Conservation (phyloP, 177 flowering plant species). For the Vitis hybrid region DNA sequence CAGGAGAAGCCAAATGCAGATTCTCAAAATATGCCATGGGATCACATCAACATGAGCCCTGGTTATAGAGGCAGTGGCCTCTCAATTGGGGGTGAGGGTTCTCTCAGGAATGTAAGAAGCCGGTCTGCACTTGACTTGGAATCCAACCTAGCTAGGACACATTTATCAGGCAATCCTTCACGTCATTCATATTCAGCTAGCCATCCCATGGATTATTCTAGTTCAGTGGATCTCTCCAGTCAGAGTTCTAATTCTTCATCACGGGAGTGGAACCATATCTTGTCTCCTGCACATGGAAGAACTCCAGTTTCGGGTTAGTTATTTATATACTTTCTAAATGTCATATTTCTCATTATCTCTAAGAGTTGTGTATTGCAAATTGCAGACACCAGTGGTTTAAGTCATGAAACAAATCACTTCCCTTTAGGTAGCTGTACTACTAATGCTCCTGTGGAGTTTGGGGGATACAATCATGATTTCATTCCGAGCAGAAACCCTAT, state of each 20-base stretch:
- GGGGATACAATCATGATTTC: slow-evolving; percentile 33
- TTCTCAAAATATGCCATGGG: slow-evolving; percentile 46
- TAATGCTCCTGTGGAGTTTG: slow-evolving; percentile 27
- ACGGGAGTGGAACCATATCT: slow-evolving; percentile 38
- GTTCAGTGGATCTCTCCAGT: slow-evolving; percentile 24
- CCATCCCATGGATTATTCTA: slow-evolving; percentile 31
- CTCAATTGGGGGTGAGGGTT: slow-evolving; percentile 43
- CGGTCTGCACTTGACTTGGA: slow-evolving; percentile 49
- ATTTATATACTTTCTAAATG: neutral
- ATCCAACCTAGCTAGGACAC: slow-evolving; percentile 35
- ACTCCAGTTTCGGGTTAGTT: slow-evolving; percentile 37
- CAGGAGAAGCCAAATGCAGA: slow-evolving; percentile 43
- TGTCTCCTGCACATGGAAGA: slow-evolving; percentile 38
- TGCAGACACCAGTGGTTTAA: slow-evolving; percentile 37
- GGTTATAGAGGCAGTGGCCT: slow-evolving; percentile 36
- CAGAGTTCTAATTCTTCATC: slow-evolving; percentile 26
- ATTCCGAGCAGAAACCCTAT: slow-evolving; percentile 28
- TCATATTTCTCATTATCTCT: neutral
- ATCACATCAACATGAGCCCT: slow-evolving; percentile 21
- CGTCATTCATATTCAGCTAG: slow-evolving; percentile 28
- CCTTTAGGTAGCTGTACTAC: slow-evolving; percentile 24
- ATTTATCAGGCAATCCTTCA: slow-evolving; percentile 34
- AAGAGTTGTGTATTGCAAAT: neutral
- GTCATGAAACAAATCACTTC: slow-evolving; percentile 37
- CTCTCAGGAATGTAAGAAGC: slow-evolving; percentile 70